These are phyloP conservation scores for Arabis hirsuta DNA, from an alignment of 345 rosid species.

Conservation along the genomic window DNA sequence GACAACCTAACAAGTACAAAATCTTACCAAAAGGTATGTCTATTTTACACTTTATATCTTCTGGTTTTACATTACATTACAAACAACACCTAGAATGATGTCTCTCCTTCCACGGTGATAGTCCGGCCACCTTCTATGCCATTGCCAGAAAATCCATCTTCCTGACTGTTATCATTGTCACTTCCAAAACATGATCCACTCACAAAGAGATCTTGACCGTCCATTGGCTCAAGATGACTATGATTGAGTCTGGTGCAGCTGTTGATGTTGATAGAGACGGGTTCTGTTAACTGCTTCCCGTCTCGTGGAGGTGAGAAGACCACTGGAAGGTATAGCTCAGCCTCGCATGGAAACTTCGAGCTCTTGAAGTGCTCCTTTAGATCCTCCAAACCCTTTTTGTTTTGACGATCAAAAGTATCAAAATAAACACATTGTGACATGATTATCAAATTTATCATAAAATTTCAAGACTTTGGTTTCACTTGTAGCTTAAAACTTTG, in stretches of 20 bases:
- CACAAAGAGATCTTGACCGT: constrained; percentile 30
- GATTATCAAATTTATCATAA: neutral
- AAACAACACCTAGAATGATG: constrained; percentile 28
- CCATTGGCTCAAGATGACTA: constrained; percentile 20
- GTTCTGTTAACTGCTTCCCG: constrained; percentile 71
- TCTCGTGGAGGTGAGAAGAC: constrained; percentile 89
- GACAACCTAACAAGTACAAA: constrained; percentile 1
- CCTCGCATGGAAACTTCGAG: constrained; percentile 91
- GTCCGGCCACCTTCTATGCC: constrained; percentile 25
- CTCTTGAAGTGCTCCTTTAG: constrained; percentile 91
- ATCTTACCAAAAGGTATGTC: constrained; percentile 8
- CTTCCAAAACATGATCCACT: constrained; percentile 37
- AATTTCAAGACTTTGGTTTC: neutral
- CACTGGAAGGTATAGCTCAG: constrained; percentile 87
- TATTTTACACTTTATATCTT: constrained; percentile 33
- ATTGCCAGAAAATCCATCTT: constrained; percentile 32
- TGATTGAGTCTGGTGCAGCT: constrained; percentile 1
- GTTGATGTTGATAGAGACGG: constrained; percentile 55
- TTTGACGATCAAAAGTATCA: constrained; percentile 4
- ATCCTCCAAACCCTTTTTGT: constrained; percentile 78
- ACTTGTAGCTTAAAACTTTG: neutral
- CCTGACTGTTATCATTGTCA: constrained; percentile 35
- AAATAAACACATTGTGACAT: constrained; percentile 14
- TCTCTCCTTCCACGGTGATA: constrained; percentile 24
- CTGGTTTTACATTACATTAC: constrained; percentile 23